These are phyloP conservation scores for Pseudogymnoascus destructans DNA, from an alignment of 2,329 filamentous ascomycete species.

Conservation along the genomic window DNA sequence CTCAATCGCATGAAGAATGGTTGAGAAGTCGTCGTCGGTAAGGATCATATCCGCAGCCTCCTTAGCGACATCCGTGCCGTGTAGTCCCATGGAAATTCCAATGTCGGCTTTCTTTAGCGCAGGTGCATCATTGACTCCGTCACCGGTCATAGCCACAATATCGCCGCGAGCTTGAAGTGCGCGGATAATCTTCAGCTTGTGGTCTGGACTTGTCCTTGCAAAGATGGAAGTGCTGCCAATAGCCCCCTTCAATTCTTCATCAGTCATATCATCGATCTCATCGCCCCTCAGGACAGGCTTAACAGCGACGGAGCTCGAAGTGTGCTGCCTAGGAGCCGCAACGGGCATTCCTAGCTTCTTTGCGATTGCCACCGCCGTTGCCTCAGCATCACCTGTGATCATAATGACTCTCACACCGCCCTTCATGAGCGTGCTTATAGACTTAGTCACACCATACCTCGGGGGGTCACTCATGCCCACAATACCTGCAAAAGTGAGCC, in stretches of 20 bases:
- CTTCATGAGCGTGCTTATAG: constrained; percentile 79
- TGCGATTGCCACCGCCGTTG: constrained; percentile 86
- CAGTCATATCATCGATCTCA: constrained; percentile 85
- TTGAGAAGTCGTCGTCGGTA: constrained; percentile 80
- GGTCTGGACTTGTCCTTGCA: constrained; percentile 88
- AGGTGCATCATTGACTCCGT: constrained; percentile 94
- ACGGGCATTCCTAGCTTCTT: constrained; percentile 91
- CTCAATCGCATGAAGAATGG: constrained; percentile 88
- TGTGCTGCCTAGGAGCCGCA: constrained; percentile 38
- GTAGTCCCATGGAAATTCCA: constrained; percentile 88
- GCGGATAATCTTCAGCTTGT: constrained; percentile 93
- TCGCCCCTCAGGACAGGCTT: constrained; percentile 72
- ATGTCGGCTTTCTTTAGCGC: constrained; percentile 96
- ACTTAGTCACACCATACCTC: constrained; percentile 74
- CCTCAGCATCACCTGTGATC: constrained; percentile 96
- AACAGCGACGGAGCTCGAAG: constrained; percentile 43
- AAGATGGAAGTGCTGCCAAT: constrained; percentile 89
- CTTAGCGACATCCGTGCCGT: constrained; percentile 95
- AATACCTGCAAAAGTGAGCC: constrained; percentile 78
- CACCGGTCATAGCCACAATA: constrained; percentile 97
- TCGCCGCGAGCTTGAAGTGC: constrained; percentile 86
- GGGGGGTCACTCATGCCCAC: constrained; percentile 98
- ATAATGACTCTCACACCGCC: constrained; percentile 96
- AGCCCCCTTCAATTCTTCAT: constrained; percentile 68
- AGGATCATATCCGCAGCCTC: constrained; percentile 90